Conservation (phyloP, 139 green algal species). For the Medakamo hakoo region DNA sequence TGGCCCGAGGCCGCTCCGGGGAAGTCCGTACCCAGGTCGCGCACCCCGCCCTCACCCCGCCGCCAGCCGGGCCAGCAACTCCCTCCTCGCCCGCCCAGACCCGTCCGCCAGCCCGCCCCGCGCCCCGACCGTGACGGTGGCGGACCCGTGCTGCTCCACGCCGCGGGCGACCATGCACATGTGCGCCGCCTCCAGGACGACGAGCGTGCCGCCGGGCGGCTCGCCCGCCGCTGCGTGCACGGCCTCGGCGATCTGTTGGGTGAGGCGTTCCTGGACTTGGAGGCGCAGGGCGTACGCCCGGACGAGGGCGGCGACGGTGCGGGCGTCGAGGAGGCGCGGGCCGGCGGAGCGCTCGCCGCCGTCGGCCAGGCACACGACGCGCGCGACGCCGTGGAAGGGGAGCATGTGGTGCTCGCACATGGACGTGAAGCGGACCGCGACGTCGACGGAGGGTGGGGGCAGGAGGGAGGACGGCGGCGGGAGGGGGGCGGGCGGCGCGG, state of each 20-base stretch:
- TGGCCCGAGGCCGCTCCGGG: no score
- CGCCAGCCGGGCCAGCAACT: conserved; percentile 12
- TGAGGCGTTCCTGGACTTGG: conserved; percentile 91
- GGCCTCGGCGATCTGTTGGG: conserved; percentile 57
- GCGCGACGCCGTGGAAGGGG: conserved; percentile 72
- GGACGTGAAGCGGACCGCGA: conserved; percentile 28
- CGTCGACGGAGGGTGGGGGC: conserved; percentile 5
- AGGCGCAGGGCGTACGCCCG: conserved; percentile 30
- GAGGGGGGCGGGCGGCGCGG: not conserved
- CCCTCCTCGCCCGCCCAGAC: conserved; percentile 8
- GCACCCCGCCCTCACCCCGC: not conserved
- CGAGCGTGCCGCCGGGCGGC: conserved; percentile 33
- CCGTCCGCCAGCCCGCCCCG: conserved; percentile 27
- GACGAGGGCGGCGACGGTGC: conserved; percentile 16
- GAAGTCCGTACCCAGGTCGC: no score
- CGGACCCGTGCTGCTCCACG: conserved; percentile 69
- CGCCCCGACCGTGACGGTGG: conserved; percentile 45
- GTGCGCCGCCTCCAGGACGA: conserved; percentile 70
- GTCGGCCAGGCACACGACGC: conserved; percentile 31
- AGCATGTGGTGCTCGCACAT: conserved; percentile 97
- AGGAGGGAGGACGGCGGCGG: no score
- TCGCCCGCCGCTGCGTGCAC: conserved; percentile 9
- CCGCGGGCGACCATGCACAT: conserved; percentile 96
- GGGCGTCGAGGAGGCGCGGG: not conserved
- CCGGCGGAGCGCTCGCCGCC: no score